These are phyloP conservation scores for Kurtzmaniella natalensis DNA, from an alignment of 1,139 yeast species.

Conservation along the genomic window DNA sequence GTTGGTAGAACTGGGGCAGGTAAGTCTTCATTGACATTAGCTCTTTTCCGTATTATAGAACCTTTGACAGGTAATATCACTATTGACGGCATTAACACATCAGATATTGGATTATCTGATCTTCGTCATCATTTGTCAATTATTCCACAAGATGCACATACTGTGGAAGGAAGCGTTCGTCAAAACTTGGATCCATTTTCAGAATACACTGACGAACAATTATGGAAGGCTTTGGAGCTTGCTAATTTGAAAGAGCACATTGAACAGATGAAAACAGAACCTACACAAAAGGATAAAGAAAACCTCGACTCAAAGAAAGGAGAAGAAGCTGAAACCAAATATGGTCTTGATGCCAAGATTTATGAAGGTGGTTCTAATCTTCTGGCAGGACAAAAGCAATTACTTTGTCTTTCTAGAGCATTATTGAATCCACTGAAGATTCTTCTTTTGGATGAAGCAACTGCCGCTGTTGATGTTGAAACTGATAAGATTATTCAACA, in stretches of 20 bases:
- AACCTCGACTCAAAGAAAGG: constrained; percentile 11
- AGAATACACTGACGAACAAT: constrained; percentile 18
- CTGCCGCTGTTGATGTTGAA: constrained; percentile 25
- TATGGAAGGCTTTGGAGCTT: constrained; percentile 25
- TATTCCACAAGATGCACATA: constrained; percentile 30
- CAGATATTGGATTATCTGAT: constrained; percentile 22
- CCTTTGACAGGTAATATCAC: constrained; percentile 23
- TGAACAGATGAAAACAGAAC: constrained; percentile 23
- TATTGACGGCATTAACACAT: constrained; percentile 23
- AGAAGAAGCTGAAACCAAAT: constrained; percentile 11
- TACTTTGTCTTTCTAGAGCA: constrained; percentile 19
- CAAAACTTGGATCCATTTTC: constrained; percentile 28
- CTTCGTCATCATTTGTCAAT: constrained; percentile 25
- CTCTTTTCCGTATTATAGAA: constrained; percentile 27
- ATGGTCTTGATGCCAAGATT: constrained; percentile 16
- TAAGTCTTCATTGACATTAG: constrained; percentile 26
- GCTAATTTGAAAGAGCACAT: constrained; percentile 27
- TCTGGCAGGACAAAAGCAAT: constrained; percentile 20
- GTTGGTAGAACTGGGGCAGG: constrained; percentile 34
- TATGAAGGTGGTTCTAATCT: constrained; percentile 19
- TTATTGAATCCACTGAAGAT: constrained; percentile 17
- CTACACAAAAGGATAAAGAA: constrained; percentile 16
- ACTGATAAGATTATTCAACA: constrained; percentile 23
- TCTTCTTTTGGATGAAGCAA: constrained; percentile 24
- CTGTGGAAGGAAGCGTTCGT: constrained; percentile 25